Evolutionary conservation across 169 alveolate genomes (phyloP).

Genomic region (Eimeria nieschulzi): DNA sequence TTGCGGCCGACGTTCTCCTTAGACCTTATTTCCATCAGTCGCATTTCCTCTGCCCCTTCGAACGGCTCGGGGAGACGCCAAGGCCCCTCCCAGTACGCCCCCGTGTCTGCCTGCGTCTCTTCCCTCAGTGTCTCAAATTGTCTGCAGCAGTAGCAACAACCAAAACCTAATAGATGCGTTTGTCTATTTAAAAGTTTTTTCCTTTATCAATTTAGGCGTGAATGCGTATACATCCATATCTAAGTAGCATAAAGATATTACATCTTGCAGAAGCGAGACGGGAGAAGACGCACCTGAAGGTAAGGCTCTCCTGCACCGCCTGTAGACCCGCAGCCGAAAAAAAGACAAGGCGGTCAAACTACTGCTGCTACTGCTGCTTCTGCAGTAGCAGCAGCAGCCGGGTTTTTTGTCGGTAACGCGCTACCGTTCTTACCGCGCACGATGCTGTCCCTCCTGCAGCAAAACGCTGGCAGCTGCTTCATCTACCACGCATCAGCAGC

Average conservation of each 20-base stretch:
- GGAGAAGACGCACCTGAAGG: background rate
- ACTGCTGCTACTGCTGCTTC: background rate
- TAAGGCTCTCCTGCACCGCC: slow-evolving; percentile 45
- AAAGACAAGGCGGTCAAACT: slow-evolving; percentile 33
- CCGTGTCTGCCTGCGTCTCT: background rate
- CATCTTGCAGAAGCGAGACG: background rate
- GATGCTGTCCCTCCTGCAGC: background rate
- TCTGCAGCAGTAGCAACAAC: slow-evolving; percentile 17
- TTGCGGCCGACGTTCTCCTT: background rate
- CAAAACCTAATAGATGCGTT: too few relatives aligned
- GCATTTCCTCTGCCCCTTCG: background rate
- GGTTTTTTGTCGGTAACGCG: background rate
- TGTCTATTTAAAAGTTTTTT: too few relatives aligned
- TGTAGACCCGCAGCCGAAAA: background rate
- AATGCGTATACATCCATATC: too few relatives aligned
- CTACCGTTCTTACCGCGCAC: background rate
- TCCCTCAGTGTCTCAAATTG: background rate
- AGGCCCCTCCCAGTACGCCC: slow-evolving; percentile 7
- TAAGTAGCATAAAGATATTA: too few relatives aligned
- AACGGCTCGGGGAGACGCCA: background rate
- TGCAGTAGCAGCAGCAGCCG: background rate
- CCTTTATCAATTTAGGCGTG: too few relatives aligned
- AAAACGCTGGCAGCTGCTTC: background rate
- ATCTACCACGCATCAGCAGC: slow-evolving; percentile 2
- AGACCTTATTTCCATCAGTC: background rate